phyloP scores from a whole-genome alignment of 768 basidiomycete genomes.

The Sarcomyxa edulis region DNA sequence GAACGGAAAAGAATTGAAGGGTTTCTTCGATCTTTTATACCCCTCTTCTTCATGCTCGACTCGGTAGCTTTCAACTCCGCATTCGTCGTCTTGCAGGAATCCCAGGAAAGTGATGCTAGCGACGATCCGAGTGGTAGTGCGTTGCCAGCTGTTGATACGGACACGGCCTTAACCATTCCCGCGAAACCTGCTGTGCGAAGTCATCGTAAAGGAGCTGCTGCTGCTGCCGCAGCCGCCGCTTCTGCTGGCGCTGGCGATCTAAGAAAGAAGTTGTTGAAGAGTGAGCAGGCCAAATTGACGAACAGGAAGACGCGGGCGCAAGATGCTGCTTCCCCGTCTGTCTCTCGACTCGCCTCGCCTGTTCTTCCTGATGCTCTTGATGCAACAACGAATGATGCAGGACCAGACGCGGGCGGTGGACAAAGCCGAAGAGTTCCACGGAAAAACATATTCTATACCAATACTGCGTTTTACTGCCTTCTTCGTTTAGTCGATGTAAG shows the following conservation, averaged over 20 bases:
- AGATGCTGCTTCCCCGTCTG: slow-evolving; percentile 41
- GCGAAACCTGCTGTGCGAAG: slow-evolving; percentile 12
- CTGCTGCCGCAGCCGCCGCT: slow-evolving; percentile 12
- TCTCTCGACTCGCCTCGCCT: slow-evolving; percentile 63
- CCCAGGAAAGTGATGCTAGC: slow-evolving; percentile 48
- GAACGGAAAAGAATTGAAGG: slow-evolving; percentile 83
- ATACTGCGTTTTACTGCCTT: slow-evolving; percentile 83
- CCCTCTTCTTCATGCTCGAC: slow-evolving; percentile 76
- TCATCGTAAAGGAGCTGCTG: slow-evolving; percentile 16
- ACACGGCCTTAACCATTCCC: slow-evolving; percentile 33
- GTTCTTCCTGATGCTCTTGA: slow-evolving; percentile 38
- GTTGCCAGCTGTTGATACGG: slow-evolving; percentile 26
- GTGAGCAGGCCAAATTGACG: slow-evolving; percentile 73
- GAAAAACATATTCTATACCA: slow-evolving; percentile 76
- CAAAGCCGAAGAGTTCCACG: slow-evolving; percentile 23
- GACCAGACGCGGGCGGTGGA: slow-evolving; percentile 2
- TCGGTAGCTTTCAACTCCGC: slow-evolving; percentile 63
- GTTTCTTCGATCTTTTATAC: slow-evolving; percentile 71
- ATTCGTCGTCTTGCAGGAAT: slow-evolving; percentile 56
- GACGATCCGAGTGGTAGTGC: slow-evolving; percentile 37
- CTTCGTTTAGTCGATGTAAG: slow-evolving; percentile 83
- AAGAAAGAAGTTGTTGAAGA: slow-evolving; percentile 77
- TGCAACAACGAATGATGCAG: background rate
- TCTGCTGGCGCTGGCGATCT: slow-evolving; percentile 50
- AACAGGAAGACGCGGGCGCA: slow-evolving; percentile 52